Evolutionary conservation across 768 basidiomycete species (phyloP).

Genomic region (Rubroboletus pulcherrimus): DNA sequence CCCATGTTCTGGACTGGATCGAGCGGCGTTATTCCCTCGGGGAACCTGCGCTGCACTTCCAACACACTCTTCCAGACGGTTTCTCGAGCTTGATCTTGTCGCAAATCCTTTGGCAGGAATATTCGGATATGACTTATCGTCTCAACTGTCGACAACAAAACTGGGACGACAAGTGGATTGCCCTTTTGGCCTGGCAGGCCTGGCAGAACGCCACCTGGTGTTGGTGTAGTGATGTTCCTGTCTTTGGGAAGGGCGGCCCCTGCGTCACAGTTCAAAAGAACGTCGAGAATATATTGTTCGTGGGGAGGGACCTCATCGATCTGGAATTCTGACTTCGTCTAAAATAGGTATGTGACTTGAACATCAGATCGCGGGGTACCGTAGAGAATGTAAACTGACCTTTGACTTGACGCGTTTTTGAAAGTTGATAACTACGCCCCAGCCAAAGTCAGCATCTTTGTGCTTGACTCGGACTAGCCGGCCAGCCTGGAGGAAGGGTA

Average conservation of each 20-base stretch:
- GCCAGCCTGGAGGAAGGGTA: slow-evolving; percentile 91
- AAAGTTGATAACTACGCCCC: slow-evolving; percentile 93
- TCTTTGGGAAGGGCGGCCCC: slow-evolving; percentile 62
- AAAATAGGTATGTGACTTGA: not conserved
- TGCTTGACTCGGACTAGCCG: slow-evolving; percentile 90
- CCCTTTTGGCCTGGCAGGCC: slow-evolving; percentile 72
- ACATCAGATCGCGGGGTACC: not conserved
- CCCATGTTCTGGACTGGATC: slow-evolving; percentile 95
- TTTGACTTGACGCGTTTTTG: slow-evolving; percentile 84
- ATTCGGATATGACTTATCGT: slow-evolving; percentile 84
- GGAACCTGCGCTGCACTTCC: slow-evolving; percentile 90
- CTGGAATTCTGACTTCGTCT: slow-evolving; percentile 65
- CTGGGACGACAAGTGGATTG: slow-evolving; percentile 80
- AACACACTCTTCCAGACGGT: slow-evolving; percentile 86
- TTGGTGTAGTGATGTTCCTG: slow-evolving; percentile 48
- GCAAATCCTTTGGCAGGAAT: slow-evolving; percentile 85
- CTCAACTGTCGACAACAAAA: slow-evolving; percentile 82
- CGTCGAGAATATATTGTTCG: slow-evolving; percentile 90
- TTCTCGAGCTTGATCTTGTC: slow-evolving; percentile 69
- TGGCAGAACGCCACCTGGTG: slow-evolving; percentile 71
- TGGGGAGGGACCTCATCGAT: slow-evolving; percentile 75
- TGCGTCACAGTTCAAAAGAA: slow-evolving; percentile 75
- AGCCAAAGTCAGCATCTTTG: slow-evolving; percentile 87
- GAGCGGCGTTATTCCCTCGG: slow-evolving; percentile 78
- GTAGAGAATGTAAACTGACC: slow-evolving; percentile 35